Conservation (phyloP, 2,329 filamentous ascomycete species). For the Apiospora aurea region DNA sequence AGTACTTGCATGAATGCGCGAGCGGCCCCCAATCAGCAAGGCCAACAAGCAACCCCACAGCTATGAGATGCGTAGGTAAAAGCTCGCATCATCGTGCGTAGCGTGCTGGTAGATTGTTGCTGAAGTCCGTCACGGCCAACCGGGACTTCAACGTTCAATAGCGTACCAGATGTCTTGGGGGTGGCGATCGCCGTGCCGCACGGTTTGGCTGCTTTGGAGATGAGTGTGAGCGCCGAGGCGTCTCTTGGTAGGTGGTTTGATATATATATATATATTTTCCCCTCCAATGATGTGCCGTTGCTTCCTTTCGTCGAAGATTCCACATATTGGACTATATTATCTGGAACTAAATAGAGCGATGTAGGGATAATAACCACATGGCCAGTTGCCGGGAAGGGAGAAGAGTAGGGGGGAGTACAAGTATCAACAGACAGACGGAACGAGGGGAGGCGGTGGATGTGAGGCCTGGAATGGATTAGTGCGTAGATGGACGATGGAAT, state of each 20-base stretch:
- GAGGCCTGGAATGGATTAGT: constrained; percentile 2
- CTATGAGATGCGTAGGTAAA: too few relatives aligned
- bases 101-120: neutral
- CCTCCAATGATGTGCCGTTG: neutral
- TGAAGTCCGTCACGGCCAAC: constrained; percentile 24
- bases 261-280: neutral
- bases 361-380: constrained; percentile 1
- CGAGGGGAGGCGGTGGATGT: neutral
- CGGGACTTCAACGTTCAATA: neutral
- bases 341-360: neutral
- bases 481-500: neutral
- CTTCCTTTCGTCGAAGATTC: neutral
- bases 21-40: too few relatives aligned
- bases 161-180: constrained; percentile 1
- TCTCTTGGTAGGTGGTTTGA: neutral
- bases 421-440: neutral
- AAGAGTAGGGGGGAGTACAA: neutral
- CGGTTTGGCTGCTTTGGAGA: neutral
- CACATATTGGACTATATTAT: neutral
- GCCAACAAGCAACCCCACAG: too few relatives aligned
- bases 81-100: too few relatives aligned
- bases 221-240: neutral
- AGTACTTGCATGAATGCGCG: too few relatives aligned
- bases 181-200: neutral
- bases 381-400: neutral